Conservation (phyloP, 2,329 filamentous ascomycete genomes). For the Leptographium flavum region DNA sequence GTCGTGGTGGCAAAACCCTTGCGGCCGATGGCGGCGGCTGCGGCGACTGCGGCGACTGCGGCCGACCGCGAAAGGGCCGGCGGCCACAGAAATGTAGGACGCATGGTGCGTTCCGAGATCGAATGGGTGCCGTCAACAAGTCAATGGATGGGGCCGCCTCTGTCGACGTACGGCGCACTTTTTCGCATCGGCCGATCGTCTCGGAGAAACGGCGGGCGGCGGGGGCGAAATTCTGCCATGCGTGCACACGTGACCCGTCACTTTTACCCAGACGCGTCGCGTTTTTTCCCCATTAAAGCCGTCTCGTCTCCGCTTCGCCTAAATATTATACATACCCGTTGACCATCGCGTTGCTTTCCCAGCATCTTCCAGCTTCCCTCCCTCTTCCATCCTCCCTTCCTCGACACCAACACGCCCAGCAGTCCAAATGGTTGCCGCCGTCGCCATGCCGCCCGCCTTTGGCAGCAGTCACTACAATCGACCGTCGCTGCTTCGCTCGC, state of each 20-base stretch:
- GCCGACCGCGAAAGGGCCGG: neutral
- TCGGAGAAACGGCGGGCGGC: neutral
- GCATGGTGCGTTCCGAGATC: no score
- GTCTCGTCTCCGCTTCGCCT: no score
- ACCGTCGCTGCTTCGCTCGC: constrained; percentile 24
- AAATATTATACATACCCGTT: neutral
- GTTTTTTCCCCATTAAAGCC: no score
- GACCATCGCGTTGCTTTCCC: no score
- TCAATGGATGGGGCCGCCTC: no score
- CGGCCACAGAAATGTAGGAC: neutral
- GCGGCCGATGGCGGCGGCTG: no score
- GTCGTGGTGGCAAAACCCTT: neutral
- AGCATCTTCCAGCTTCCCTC: no score
- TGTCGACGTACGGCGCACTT: no score
- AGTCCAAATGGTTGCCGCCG: constrained; percentile 7
- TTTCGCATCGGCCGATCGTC: no score
- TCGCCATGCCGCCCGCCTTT: constrained; percentile 4
- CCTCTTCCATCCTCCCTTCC: no score
- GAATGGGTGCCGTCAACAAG: no score
- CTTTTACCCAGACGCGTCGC: neutral
- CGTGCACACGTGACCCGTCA: neutral
- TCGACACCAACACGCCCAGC: no score
- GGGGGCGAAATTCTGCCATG: neutral
- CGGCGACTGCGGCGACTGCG: neutral
- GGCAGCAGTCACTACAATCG: constrained; percentile 6